Evolutionary conservation across 1,139 yeast genomes (phyloP), one percentile per base, ranked within the genome.

Genomic region (Lodderomyces margitis): DNA sequence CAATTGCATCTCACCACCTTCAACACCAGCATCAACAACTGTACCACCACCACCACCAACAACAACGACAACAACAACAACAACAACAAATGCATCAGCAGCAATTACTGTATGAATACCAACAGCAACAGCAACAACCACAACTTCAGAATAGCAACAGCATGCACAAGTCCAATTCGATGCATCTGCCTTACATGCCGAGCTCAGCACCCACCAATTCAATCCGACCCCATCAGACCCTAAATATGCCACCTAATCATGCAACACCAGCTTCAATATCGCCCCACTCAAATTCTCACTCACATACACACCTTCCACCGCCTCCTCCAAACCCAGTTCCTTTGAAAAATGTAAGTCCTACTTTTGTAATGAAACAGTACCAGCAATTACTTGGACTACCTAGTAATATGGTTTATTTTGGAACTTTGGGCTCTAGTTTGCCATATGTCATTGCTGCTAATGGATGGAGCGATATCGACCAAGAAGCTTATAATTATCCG

Each of bases 291-390:
- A 27, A 27, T 16, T 12, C 15, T 16, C 15, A 27, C 11, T 23
- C 11, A 24, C 10, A 24, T 24, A 5, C 12, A 11, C 28, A 34
- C 4, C 17, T 15, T 8, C 36, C 16, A 9, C 17, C 5, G 16
- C 37, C 3, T 16, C 21, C 37, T 3, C 12, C 27, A 17, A 17
- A n/a, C 16, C 28, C 40, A 11, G 40, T 45, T 3, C 46, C 48
- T 20, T 49, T 56, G 15, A 68, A 68, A 45, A 70, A 70, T 43
- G 70, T 70, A 10, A 63, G 70, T 27, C 76, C 76, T 8, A 70
- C 75, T 5, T 70, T 70, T 54, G 75, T 70, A 5, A 64, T 68
- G 36, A 70, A 70, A 46, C 75, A 70, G 47, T 70, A 68, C 52
- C 75, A 70, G 46, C 53, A 59, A 28, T 52, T 70, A 40, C 56